Conservation (phyloP, 208 protist species). For the Crithidia brevicula region DNA sequence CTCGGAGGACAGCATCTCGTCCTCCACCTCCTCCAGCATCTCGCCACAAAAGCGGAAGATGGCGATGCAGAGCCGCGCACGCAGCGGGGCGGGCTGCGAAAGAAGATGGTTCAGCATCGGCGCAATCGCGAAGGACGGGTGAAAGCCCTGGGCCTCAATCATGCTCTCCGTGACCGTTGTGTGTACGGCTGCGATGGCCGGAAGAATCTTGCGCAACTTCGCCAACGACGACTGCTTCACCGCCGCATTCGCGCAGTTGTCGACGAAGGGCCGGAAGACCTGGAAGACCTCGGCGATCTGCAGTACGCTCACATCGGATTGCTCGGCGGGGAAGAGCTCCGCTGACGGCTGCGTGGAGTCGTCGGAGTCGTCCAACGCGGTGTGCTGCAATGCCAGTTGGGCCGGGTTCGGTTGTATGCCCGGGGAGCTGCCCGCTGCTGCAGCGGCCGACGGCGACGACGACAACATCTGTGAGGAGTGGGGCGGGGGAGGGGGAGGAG, state of each 20-base stretch:
- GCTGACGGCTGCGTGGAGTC: constrained; percentile 12
- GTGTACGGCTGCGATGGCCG: constrained; percentile 37
- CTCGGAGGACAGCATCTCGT: constrained; percentile 54
- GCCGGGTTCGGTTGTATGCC: not conserved
- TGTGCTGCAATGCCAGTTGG: constrained; percentile 15
- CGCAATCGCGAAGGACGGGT: constrained; percentile 42
- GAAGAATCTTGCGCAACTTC: constrained; percentile 35
- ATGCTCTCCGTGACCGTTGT: constrained; percentile 22
- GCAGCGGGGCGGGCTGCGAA: constrained; percentile 49
- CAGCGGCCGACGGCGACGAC: not conserved
- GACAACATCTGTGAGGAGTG: too few relatives aligned
- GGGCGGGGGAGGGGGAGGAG: constrained; percentile 15
- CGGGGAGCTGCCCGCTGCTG: not conserved
- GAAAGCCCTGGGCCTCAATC: constrained; percentile 33
- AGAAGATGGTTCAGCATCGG: constrained; percentile 58
- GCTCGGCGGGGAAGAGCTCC: constrained; percentile 33
- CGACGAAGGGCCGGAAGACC: constrained; percentile 40
- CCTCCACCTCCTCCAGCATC: constrained; percentile 75
- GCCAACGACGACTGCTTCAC: constrained; percentile 34
- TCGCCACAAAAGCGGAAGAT: constrained; percentile 74
- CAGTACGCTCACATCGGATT: constrained; percentile 40
- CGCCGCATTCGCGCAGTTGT: constrained; percentile 28
- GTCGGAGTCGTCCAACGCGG: constrained; percentile 11
- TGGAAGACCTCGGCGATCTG: constrained; percentile 52
- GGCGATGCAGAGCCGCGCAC: constrained; percentile 69